Percentiles rank a stretch among this genome's conserved stretches.
Evolutionary conservation across 2,329 filamentous ascomycete genomes (phyloP).

Genomic region (Trichoderma arundinaceum): DNA sequence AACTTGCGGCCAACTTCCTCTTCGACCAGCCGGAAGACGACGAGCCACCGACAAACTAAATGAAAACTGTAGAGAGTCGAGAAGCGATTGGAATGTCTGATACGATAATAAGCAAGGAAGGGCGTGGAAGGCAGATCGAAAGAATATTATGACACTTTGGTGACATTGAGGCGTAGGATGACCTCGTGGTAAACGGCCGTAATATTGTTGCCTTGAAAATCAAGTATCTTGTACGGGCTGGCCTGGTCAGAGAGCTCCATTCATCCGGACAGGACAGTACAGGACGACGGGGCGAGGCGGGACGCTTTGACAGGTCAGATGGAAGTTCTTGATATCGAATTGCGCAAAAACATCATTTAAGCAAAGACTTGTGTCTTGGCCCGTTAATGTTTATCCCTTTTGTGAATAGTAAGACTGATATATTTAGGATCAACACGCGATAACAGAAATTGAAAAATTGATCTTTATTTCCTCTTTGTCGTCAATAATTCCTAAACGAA

Average conservation of each 20-base stretch:
- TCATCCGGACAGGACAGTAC: background rate
- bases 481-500: background rate
- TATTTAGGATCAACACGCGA: background rate
- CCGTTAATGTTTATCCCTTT: background rate
- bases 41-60: conserved; percentile 57
- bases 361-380: conserved; percentile 10
- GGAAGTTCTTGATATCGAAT: conserved; percentile 24
- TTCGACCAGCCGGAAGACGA: conserved; percentile 96
- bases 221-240: conserved; percentile 16
- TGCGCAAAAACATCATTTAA: conserved; percentile 26
- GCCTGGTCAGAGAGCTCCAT: conserved; percentile 1
- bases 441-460: background rate
- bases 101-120: conserved; percentile 39
- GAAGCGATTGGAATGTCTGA: conserved; percentile 35
- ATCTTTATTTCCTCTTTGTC: background rate
- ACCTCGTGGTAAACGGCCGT: conserved; percentile 11
- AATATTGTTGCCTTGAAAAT: conserved; percentile 12
- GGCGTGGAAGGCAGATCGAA: conserved; percentile 12
- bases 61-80: conserved; percentile 29
- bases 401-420: conserved; percentile 15
- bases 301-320: conserved; percentile 13
- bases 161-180: conserved; percentile 14
- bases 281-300: background rate
- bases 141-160: conserved; percentile 26
- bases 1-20: conserved; percentile 95